A percentile compares a stretch with the other conserved stretches of the same genome.
Conservation (phyloP, 192 early-diverging fungal species). For the Dimargaris xerosporica region DNA sequence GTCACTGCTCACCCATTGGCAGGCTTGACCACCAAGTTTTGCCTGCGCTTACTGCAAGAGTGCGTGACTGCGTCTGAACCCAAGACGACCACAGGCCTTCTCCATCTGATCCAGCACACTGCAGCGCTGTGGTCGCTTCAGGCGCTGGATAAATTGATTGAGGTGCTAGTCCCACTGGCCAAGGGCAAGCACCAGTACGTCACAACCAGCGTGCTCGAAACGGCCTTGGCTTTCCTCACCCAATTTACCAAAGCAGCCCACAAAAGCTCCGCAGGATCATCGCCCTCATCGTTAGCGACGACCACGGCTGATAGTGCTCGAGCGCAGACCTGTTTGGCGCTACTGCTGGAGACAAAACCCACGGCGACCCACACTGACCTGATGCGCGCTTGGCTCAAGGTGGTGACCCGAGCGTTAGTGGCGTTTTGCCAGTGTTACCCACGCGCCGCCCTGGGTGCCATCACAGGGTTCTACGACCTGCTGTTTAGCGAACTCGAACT, state of each 20-base stretch:
- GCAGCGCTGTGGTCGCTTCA: conserved; percentile 37
- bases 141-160: conserved; percentile 46
- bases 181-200: conserved; percentile 63
- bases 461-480: not conserved
- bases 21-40: conserved; percentile 42
- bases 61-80: conserved; percentile 32
- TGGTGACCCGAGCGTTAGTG: not conserved
- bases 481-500: conserved; percentile 3
- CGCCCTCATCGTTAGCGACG: too few relatives aligned
- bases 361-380: not conserved
- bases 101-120: conserved; percentile 56
- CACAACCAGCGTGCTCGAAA: conserved; percentile 45
- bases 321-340: not conserved
- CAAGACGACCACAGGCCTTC: conserved; percentile 41
- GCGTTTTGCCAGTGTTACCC: not conserved
- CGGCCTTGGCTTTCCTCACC: too few relatives aligned
- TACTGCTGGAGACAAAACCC: not conserved
- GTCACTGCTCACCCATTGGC: conserved; percentile 79
- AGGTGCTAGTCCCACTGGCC: conserved; percentile 59
- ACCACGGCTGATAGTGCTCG: too few relatives aligned
- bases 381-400: not conserved
- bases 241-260: too few relatives aligned
- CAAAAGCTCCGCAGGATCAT: too few relatives aligned
- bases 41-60: conserved; percentile 38
- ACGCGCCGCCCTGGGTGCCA: not conserved